A percentile compares a stretch with the other conserved stretches of the same genome.
Evolutionary conservation across 495 filamentous ascomycete genomes (phyloP).

Genomic region (Aspergillus sclerotiicarbonarius): DNA sequence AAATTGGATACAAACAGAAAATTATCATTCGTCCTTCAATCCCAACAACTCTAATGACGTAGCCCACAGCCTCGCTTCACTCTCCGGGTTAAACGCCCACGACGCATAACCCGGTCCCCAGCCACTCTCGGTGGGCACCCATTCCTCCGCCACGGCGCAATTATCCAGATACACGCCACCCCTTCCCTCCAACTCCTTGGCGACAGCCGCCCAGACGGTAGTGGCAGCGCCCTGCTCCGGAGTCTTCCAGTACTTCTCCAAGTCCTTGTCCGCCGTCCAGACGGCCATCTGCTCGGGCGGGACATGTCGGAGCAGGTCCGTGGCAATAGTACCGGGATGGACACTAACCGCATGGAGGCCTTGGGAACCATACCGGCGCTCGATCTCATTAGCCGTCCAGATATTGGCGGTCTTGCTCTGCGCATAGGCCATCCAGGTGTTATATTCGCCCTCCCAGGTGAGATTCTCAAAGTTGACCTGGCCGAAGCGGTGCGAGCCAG

Average conservation of each 20-base stretch:
- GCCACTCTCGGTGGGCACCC: not conserved
- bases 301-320: not conserved
- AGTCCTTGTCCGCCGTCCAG: not conserved
- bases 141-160: not conserved
- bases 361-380: not conserved
- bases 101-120: not conserved
- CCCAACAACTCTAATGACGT: not conserved
- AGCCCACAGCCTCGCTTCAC: slow-evolving; percentile 2
- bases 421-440: not conserved
- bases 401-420: slow-evolving; percentile 1
- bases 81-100: slow-evolving; percentile 1
- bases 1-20: no score
- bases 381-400: slow-evolving; percentile 1
- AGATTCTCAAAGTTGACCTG: not conserved
- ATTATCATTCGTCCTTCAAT: not conserved
- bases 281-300: not conserved
- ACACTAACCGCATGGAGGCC: slow-evolving; percentile 26
- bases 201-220: slow-evolving; percentile 4
- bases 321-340: not conserved
- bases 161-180: slow-evolving; percentile 12
- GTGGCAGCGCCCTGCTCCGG: slow-evolving; percentile 12
- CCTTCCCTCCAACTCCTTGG: slow-evolving; percentile 5
- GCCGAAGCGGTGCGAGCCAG: not conserved
- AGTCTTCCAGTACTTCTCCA: not conserved
- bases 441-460: not conserved